Base-by-base conservation (phyloP, 1,284 basidiomycete genomes). In the Cronartium quercuum region DNA sequence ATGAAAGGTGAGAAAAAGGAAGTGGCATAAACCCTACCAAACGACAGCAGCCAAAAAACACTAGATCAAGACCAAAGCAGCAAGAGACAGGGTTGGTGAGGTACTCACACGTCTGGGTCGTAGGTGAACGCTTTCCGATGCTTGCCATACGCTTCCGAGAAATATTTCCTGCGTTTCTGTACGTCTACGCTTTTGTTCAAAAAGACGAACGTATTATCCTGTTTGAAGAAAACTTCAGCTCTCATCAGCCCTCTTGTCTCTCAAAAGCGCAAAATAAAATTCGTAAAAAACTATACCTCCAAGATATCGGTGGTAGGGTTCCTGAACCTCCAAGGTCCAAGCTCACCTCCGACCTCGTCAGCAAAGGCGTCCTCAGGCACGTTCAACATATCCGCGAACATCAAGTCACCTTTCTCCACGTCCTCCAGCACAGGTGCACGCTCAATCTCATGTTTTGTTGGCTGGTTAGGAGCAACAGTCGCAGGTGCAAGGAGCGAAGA, bases 131-230 rank as follows among this genome's bases (percentile, higher is more conserved):
- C 78, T 42, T 80, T 76, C 0, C 82, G 65, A 77, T 82, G 70
- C 76, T 81, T 77, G 6, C 79, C 78, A 29, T 78, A 68, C 13
- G 68, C 47, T 21, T 62, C 65, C 6, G 80, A 78, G 74, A 83
- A 83, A 73, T 82, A 77, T 76, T 83, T 83, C 13, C 83, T 76
- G 44, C 83, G 78, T 61, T 81, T 79, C 0, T 82, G 78, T 3
- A 82, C 81, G 3, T 80, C 76, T 3, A 83, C 78, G 38, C 79
- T 80, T 29, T 79, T 77, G 35, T 81, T 80, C 15, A 80, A 79
- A 67, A 83, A 83, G 38, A 83, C 80, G 73, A 84, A 84, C 0
- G 80, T 81, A 63, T 83, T 82, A 79, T 83, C 83, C 77, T 79
- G 47, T 1, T 12, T 29, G 15, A 24, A 42, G 7, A 1, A 21